Percentiles rank a stretch among this genome's conserved stretches.
These are phyloP conservation scores for Gilbertella persicaria DNA, from an alignment of 371 early-diverging fungal species.

Conservation along the genomic window DNA sequence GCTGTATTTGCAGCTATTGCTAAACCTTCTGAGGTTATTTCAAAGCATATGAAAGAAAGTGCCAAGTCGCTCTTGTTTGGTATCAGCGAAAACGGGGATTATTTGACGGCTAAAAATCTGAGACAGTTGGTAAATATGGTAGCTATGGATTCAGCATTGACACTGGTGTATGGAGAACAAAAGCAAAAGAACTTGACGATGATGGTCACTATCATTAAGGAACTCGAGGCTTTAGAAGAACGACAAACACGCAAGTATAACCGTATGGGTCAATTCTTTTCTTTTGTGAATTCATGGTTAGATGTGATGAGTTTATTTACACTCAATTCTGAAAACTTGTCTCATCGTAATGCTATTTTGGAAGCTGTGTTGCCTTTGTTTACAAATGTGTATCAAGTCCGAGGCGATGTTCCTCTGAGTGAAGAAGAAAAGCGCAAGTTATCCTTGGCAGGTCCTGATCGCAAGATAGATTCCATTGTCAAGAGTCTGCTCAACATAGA, in stretches of 20 bases:
- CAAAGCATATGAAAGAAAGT: conserved; percentile 15
- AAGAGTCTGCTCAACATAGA: conserved; percentile 20
- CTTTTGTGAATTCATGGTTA: conserved; percentile 5
- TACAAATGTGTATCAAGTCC: conserved; percentile 1
- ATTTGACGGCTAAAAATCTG: conserved; percentile 25
- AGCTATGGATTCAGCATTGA: conserved; percentile 34
- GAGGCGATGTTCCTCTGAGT: neutral
- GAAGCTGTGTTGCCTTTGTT: conserved; percentile 16
- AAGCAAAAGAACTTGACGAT: conserved; percentile 10
- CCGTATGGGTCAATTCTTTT: conserved; percentile 29
- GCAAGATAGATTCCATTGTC: conserved; percentile 5
- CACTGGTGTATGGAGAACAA: conserved; percentile 27
- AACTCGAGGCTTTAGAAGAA: conserved; percentile 10
- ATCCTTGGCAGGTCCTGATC: neutral
- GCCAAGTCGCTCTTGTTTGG: conserved; percentile 21
- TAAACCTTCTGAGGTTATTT: conserved; percentile 3
- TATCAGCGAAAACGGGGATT: conserved; percentile 3
- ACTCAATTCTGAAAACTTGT: neutral
- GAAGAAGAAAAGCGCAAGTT: neutral
- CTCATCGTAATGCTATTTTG: conserved; percentile 10
- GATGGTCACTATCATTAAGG: conserved; percentile 23
- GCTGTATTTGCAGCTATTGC: conserved; percentile 27
- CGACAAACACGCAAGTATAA: conserved; percentile 28
- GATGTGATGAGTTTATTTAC: conserved; percentile 9
- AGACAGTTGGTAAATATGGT: conserved; percentile 33